These are phyloP conservation scores for Catunica adiposa DNA, from an alignment of 2,329 filamentous ascomycete genomes.

Conservation along the genomic window DNA sequence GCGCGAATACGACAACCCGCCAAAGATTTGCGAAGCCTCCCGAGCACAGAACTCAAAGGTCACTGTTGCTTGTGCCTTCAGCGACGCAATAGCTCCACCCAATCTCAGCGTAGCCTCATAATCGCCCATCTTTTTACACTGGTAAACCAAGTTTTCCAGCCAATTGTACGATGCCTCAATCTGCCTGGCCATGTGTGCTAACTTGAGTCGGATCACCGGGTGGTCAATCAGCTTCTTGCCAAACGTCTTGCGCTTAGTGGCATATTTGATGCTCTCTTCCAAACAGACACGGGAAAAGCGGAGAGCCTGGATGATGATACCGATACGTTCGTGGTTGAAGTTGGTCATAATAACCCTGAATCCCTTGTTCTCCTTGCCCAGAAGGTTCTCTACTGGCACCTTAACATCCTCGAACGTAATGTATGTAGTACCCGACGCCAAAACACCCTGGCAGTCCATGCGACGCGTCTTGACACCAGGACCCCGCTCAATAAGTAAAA, in stretches of 20 bases:
- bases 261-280: conserved; percentile 92
- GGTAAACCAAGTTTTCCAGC: conserved; percentile 89
- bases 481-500: conserved; percentile 80
- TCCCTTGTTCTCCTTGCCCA: conserved; percentile 95
- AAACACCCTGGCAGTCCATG: conserved; percentile 98
- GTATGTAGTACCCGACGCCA: conserved; percentile 89
- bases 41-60: conserved; percentile 97
- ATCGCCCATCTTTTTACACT: conserved; percentile 84
- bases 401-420: conserved; percentile 98
- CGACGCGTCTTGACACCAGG: conserved; percentile 81
- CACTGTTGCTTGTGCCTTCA: conserved; percentile 86
- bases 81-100: conserved; percentile 77
- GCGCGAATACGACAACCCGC: conserved; percentile 77
- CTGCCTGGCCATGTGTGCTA: conserved; percentile 95
- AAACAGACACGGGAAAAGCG: conserved; percentile 94
- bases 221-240: conserved; percentile 94
- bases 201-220: conserved; percentile 91
- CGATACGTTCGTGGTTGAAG: conserved; percentile 98
- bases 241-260: conserved; percentile 91
- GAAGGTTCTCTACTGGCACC: conserved; percentile 95
- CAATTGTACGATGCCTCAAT: conserved; percentile 95
- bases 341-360: conserved; percentile 97
- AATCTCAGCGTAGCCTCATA: conserved; percentile 92
- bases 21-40: conserved; percentile 95
- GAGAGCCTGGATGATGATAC: conserved; percentile 93